A percentile compares a stretch with the other conserved stretches of the same genome.
phyloP scores from a whole-genome alignment of 805 yeast species.

The Kregervanrija fluxuum region DNA sequence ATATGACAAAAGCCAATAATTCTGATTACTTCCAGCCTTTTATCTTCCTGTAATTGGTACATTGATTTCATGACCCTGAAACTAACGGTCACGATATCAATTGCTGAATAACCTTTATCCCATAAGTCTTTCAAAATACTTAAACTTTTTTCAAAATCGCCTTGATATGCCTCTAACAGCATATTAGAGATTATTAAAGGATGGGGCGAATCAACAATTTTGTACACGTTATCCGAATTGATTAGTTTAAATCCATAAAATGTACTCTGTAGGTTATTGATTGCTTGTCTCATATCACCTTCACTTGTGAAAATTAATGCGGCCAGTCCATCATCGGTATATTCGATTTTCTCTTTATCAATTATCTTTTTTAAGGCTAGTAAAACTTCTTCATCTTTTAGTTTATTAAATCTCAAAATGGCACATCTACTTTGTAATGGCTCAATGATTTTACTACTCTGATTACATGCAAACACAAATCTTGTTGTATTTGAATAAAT shows the following conservation, averaged over 20 bases:
- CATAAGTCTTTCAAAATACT: conserved; percentile 62
- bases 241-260: conserved; percentile 90
- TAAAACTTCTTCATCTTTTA: conserved; percentile 80
- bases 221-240: conserved; percentile 88
- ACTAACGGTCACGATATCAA: conserved; percentile 85
- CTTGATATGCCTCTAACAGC: conserved; percentile 33
- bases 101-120: conserved; percentile 88
- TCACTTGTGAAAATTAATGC: conserved; percentile 94
- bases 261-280: conserved; percentile 89
- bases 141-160: conserved; percentile 55
- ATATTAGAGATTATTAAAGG: conserved; percentile 75
- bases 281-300: conserved; percentile 98
- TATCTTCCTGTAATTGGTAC: conserved; percentile 58
- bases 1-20: conserved; percentile 89
- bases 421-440: conserved; percentile 97
- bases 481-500: conserved; percentile 91
- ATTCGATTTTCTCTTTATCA: conserved; percentile 58
- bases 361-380: conserved; percentile 66
- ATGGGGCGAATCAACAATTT: conserved; percentile 94
- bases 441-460: conserved; percentile 88
- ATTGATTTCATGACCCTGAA: conserved; percentile 81
- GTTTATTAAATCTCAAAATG: conserved; percentile 72
- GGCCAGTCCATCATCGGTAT: conserved; percentile 79
- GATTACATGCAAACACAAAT: conserved; percentile 98
- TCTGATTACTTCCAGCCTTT: conserved; percentile 67